Base-by-base conservation (phyloP, 768 basidiomycete genomes). In the Suillus spraguei region DNA sequence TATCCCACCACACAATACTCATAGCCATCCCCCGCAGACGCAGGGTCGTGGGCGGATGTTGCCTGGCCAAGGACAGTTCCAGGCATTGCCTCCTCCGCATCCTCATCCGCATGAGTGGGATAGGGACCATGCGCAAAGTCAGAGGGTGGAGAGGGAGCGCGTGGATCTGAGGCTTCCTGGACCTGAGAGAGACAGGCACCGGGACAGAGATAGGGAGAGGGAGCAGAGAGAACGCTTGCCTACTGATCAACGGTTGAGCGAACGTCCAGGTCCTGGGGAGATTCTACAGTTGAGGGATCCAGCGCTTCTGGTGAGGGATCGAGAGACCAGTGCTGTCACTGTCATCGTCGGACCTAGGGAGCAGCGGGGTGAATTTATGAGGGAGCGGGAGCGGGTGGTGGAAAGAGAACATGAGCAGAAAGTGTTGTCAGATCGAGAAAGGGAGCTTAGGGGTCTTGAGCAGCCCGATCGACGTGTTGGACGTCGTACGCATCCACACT, bases 41-140 rank as follows among this genome's bases (percentile, higher is more conserved):
- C 72, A 75, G 32, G 64, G 41, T 8, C 69, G 64, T 33, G 64
- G 56, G 11, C 41, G 42, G 5, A 35, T 38, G 32, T 17, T 62
- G 1, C 74, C 75, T 0, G 74, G 75, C 5, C 74, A 76, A 50
- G 69, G 75, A 46, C 72, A 75, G 46, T 76, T 75, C 61, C 75
- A 73, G 49, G 38, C 69, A 0, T 69, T 70, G 42, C 70, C 73
- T 33, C 32, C n/a, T 17, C 35, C 56, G 0, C 58, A 65, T n/a
- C 66, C 67, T 32, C 65, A 69, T 1, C 39, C 60, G 20, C 73
- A 74, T 13, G 74, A 74, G 60, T 64, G 13, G 38, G 73, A 74
- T 13, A 67, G 71, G 55, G 73, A 74, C 24, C 71, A 73, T 22
- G 5, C 46, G 59, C 56, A 36, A 62, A 65, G 56, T 58, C 28